A percentile compares a stretch with the other conserved stretches of the same genome.
These are phyloP conservation scores for Cystobasidiopsis lactophilus DNA, from an alignment of 768 basidiomycete genomes.

Conservation along the genomic window DNA sequence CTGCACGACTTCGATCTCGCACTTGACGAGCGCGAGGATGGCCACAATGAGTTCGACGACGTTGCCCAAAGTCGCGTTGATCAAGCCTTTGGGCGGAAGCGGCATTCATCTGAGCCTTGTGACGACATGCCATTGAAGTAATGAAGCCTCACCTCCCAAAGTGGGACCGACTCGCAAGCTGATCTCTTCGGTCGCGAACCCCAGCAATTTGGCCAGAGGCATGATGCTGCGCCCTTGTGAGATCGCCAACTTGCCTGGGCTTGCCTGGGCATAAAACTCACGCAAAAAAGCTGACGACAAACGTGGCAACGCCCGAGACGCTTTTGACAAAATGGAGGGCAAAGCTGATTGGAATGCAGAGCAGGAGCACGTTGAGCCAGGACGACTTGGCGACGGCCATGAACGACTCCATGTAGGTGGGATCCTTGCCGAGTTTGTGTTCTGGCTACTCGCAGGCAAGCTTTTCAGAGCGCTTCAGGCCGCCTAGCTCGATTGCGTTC, in stretches of 20 bases:
- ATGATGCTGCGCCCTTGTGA: constrained; percentile 31
- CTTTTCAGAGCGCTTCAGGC: too few relatives aligned
- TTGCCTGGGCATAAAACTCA: background rate
- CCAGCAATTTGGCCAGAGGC: constrained; percentile 59
- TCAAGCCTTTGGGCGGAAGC: too few relatives aligned
- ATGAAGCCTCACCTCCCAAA: background rate
- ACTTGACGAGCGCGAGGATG: constrained; percentile 63
- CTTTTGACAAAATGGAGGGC: constrained; percentile 12
- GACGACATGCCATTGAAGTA: background rate
- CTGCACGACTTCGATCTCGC: constrained; percentile 64
- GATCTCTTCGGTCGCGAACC: constrained; percentile 31
- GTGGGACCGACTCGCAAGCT: background rate
- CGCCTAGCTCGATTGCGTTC: too few relatives aligned
- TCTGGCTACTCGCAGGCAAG: too few relatives aligned
- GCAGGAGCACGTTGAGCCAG: constrained; percentile 19
- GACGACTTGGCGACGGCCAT: constrained; percentile 11
- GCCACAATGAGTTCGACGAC: constrained; percentile 16
- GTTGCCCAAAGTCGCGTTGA: constrained; percentile 45
- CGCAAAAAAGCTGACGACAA: background rate
- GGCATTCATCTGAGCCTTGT: constrained; percentile 35
- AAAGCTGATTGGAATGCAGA: constrained; percentile 10
- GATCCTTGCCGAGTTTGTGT: constrained; percentile 5
- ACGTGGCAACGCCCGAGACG: background rate
- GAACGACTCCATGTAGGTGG: constrained; percentile 1
- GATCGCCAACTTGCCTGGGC: background rate